Percentiles rank a stretch among this genome's conserved stretches.
phyloP scores from a whole-genome alignment of 2,329 filamentous ascomycete genomes.

The Ramichloridium luteum region DNA sequence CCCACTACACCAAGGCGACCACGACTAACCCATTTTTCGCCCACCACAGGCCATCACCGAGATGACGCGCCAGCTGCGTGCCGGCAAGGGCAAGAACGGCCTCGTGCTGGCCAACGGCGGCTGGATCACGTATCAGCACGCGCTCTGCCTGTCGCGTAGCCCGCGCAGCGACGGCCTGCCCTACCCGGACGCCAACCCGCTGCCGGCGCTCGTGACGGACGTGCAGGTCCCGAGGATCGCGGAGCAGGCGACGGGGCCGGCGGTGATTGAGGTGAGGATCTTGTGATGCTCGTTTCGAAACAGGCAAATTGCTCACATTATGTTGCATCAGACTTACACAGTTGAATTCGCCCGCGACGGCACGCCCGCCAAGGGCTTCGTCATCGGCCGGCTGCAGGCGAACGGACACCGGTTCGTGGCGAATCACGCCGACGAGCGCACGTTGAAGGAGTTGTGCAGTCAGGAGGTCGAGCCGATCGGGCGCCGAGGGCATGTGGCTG shows the following conservation, averaged over 20 bases:
- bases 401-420: constrained; percentile 43
- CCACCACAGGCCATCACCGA: constrained; percentile 37
- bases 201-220: constrained; percentile 33
- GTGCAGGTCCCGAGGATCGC: constrained; percentile 30
- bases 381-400: constrained; percentile 40
- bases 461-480: constrained; percentile 38
- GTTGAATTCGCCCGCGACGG: constrained; percentile 45
- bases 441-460: constrained; percentile 35
- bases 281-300: not conserved
- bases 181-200: constrained; percentile 38
- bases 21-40: constrained; percentile 1
- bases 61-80: constrained; percentile 43
- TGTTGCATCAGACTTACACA: constrained; percentile 53
- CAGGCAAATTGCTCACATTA: too few species aligned
- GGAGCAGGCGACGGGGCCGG: constrained; percentile 38
- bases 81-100: constrained; percentile 35
- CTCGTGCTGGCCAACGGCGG: constrained; percentile 55
- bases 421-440: constrained; percentile 42
- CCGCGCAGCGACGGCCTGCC: constrained; percentile 27
- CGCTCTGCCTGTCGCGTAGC: constrained; percentile 42
- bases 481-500: constrained; percentile 34
- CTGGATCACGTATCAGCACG: constrained; percentile 53
- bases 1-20: not conserved
- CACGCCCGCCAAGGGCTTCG: constrained; percentile 34
- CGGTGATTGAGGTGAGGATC: constrained; percentile 39